Evolutionary conservation across 495 filamentous ascomycete genomes (phyloP).

Genomic region (Parachaetomium inaequale): DNA sequence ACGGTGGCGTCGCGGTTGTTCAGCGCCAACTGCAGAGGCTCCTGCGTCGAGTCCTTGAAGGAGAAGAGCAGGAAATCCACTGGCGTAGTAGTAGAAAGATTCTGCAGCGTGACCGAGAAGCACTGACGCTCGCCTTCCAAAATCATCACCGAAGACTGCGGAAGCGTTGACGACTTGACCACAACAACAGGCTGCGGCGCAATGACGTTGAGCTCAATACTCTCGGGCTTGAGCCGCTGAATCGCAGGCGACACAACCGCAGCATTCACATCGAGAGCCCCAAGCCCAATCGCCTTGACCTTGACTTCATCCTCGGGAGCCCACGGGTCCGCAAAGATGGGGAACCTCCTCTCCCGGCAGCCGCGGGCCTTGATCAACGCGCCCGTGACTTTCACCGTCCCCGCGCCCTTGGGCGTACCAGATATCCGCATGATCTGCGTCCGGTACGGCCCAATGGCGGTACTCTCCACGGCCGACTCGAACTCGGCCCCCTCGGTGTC

Average conservation of each 20-base stretch:
- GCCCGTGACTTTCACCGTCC: conserved; percentile 68
- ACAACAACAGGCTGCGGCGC: conserved; percentile 70
- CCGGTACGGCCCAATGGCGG: conserved; percentile 71
- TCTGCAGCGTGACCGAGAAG: conserved; percentile 78
- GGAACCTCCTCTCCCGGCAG: conserved; percentile 77
- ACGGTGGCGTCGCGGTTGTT: conserved; percentile 70
- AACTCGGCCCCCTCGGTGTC: conserved; percentile 69
- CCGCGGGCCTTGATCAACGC: conserved; percentile 75
- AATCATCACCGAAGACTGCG: conserved; percentile 86
- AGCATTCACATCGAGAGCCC: conserved; percentile 49
- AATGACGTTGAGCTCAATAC: conserved; percentile 66
- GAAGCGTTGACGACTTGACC: conserved; percentile 70
- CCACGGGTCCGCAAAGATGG: conserved; percentile 76
- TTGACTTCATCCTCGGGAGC: conserved; percentile 65
- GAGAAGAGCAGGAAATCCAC: conserved; percentile 84
- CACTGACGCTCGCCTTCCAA: conserved; percentile 77
- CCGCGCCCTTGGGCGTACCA: conserved; percentile 62
- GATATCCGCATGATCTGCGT: conserved; percentile 71
- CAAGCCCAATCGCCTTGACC: conserved; percentile 67
- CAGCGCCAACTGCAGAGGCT: conserved; percentile 68
- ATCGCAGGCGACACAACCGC: conserved; percentile 32
- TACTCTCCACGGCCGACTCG: conserved; percentile 58
- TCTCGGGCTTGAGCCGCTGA: conserved; percentile 42
- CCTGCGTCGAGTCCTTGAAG: conserved; percentile 83
- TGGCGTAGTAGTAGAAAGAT: conserved; percentile 63